Percentiles rank a stretch among this genome's conserved stretches.
Conservation (phyloP, 768 basidiomycete genomes). For the Paxillus involutus region DNA sequence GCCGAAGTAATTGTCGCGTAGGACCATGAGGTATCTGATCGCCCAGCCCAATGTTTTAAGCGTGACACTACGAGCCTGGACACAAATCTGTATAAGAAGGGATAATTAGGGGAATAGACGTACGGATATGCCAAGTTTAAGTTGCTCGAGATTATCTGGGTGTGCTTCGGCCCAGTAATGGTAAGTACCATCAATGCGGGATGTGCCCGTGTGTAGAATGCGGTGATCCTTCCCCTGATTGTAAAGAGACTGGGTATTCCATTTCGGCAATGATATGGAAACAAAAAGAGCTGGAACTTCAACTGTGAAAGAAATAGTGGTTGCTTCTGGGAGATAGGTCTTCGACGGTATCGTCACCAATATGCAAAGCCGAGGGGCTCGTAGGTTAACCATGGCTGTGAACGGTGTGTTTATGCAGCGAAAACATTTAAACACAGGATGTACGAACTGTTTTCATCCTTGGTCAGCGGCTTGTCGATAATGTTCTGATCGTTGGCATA, state of each 20-base stretch:
- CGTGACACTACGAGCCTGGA: conserved; percentile 50
- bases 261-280: conserved; percentile 73
- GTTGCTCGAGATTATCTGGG: conserved; percentile 74
- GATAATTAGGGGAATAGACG: neutral
- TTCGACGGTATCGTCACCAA: conserved; percentile 63
- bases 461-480: conserved; percentile 80
- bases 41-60: conserved; percentile 86
- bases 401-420: neutral
- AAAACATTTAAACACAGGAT: neutral
- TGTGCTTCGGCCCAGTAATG: conserved; percentile 67
- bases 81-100: neutral
- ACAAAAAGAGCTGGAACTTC: conserved; percentile 58
- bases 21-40: conserved; percentile 81
- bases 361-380: conserved; percentile 55
- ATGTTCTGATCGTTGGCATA: conserved; percentile 97
- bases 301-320: conserved; percentile 63
- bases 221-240: conserved; percentile 57
- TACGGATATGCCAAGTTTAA: conserved; percentile 68
- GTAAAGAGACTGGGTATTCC: conserved; percentile 84
- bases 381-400: conserved; percentile 70
- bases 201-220: conserved; percentile 55
- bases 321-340: conserved; percentile 69
- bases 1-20: conserved; percentile 94
- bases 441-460: conserved; percentile 78
- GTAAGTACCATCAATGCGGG: conserved; percentile 70